Base-by-base conservation (phyloP, 306 rosid species). In the Cicer cuneatum region DNA sequence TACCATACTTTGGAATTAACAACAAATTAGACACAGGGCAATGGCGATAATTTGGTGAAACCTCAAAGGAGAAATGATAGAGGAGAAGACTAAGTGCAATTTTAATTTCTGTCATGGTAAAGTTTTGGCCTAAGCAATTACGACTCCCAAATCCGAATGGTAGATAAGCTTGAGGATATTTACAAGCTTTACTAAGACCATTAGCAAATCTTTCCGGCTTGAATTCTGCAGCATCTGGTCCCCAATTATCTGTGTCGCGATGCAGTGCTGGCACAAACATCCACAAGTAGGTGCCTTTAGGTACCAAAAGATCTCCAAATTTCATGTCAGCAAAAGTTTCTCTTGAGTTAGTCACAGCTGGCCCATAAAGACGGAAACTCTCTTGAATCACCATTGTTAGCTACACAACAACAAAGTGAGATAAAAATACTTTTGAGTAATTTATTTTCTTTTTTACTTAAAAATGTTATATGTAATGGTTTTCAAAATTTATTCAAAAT, bases 351-450 rank as follows among this genome's bases (percentile, higher is more conserved):
- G 37, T 51, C 1, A 76, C 10, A 6, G 65, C 81, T 0, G 84
- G 77, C 9, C 73, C 69, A 9, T 75, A 83, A 1, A 83, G 62
- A 2, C 82, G 84, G 3, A 83, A 53, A 54, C 82, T 75, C 63
- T 83, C 84, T 37, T 79, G 87, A 51, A 83, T 76, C 73, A 83
- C 87, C 80, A 80, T 80, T 4, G 72, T 76, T 12, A 83, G 49
- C 81, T 75, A 58, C 29, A 41, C 2, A 12, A 24, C 1, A 47
- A 47, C 14, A n/a, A n/a, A n/a, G n/a, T n/a, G n/a, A n/a, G n/a
- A n/a, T n/a, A n/a, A n/a, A n/a, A n/a, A n/a, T n/a, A n/a, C n/a
- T n/a, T n/a, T n/a, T n/a, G n/a, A n/a, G n/a, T n/a, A n/a, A n/a
- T n/a, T n/a, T n/a, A n/a, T n/a, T n/a, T n/a, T n/a, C n/a, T n/a